phyloP scores from a whole-genome alignment of 257 asterid species.

The Gardenia jasminoides region DNA sequence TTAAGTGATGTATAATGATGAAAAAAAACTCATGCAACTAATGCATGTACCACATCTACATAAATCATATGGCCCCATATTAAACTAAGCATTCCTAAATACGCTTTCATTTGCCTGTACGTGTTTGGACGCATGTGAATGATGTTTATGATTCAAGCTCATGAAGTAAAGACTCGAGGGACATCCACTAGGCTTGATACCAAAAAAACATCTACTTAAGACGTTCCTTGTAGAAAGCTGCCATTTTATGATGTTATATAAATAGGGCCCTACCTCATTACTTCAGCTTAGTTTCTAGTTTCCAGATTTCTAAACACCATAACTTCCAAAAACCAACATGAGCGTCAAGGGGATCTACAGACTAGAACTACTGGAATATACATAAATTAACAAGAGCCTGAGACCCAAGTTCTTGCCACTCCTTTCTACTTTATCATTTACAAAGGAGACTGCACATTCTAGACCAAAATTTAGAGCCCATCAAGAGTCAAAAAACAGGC shows the following conservation, averaged over 20 bases:
- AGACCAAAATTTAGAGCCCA: constrained; percentile 5
- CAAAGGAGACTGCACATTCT: neutral
- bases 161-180: neutral
- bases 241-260: neutral
- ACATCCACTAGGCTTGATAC: no score
- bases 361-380: constrained; percentile 4
- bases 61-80: no score
- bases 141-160: no score
- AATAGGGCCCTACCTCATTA: neutral
- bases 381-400: constrained; percentile 2
- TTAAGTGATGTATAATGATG: no score
- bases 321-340: neutral
- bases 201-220: neutral
- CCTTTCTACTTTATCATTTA: neutral
- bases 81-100: no score
- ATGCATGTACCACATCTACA: no score
- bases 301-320: neutral
- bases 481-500: neutral
- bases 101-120: no score
- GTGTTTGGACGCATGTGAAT: no score
- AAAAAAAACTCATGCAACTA: no score
- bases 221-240: constrained; percentile 3
- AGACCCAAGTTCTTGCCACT: neutral
- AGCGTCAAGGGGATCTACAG: neutral
- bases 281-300: neutral